Evolutionary conservation across 345 rosid species (phyloP).

Genomic region (Iberis pinnata): DNA sequence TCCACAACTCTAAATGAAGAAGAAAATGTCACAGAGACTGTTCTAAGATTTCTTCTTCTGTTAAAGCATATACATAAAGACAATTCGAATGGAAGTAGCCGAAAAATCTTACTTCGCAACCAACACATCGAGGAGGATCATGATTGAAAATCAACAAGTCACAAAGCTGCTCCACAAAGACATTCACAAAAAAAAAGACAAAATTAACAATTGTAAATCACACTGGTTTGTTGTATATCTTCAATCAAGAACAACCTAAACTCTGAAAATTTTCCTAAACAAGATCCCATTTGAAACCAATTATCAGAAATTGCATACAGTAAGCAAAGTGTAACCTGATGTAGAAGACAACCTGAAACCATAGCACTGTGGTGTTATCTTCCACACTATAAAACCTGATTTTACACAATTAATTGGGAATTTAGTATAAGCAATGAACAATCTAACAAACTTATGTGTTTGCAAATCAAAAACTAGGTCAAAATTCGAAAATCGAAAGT

Average conservation of each 20-base stretch:
- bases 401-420: not conserved
- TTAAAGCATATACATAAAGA: slow-evolving; percentile 12
- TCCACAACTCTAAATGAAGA: slow-evolving; percentile 63
- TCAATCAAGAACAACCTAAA: slow-evolving; percentile 5
- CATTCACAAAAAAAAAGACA: slow-evolving; percentile 12
- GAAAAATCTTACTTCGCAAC: slow-evolving; percentile 55
- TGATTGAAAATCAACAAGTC: slow-evolving; percentile 84
- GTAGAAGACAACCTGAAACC: slow-evolving; percentile 99
- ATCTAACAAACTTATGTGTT: not conserved
- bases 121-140: slow-evolving; percentile 70
- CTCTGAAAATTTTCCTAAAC: not conserved
- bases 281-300: too few species aligned
- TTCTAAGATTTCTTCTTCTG: slow-evolving; percentile 3
- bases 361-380: slow-evolving; percentile 55
- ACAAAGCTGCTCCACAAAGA: slow-evolving; percentile 70
- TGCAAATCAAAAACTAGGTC: too few species aligned
- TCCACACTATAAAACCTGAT: slow-evolving; percentile 77
- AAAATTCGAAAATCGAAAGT: too few species aligned
- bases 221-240: slow-evolving; percentile 4
- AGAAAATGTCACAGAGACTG: slow-evolving; percentile 12
- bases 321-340: slow-evolving; percentile 63
- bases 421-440: slow-evolving; percentile 6
- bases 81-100: slow-evolving; percentile 15
- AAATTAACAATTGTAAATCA: slow-evolving; percentile 14
- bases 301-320: not conserved